These are phyloP conservation scores for Neoboletus magnificus DNA, from an alignment of 768 basidiomycete genomes.

Conservation along the genomic window DNA sequence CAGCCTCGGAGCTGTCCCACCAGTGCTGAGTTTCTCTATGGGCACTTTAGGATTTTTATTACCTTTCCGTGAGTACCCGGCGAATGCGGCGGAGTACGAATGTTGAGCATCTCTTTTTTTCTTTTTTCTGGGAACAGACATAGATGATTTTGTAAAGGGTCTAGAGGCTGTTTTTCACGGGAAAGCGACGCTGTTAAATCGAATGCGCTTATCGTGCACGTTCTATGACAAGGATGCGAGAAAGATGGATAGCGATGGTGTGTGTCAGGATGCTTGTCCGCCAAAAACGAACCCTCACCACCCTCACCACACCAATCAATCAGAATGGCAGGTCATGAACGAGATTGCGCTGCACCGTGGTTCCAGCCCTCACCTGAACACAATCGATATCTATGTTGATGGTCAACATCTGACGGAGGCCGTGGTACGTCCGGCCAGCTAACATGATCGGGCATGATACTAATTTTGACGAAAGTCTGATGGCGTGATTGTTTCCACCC, in stretches of 20 bases:
- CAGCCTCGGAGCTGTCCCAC: constrained; percentile 86
- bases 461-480: constrained; percentile 60
- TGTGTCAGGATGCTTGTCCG: constrained; percentile 4
- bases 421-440: constrained; percentile 57
- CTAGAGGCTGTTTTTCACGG: constrained; percentile 76
- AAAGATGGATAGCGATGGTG: constrained; percentile 64
- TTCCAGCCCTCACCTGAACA: constrained; percentile 85
- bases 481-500: constrained; percentile 91
- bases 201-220: constrained; percentile 87
- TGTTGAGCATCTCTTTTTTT: constrained; percentile 3
- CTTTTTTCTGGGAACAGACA: constrained; percentile 57
- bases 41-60: constrained; percentile 91
- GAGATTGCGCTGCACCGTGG: constrained; percentile 93
- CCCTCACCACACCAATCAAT: not conserved
- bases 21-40: constrained; percentile 63
- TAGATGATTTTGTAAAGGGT: constrained; percentile 81
- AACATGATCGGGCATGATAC: constrained; percentile 7
- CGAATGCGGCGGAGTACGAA: not conserved
- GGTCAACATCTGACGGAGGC: constrained; percentile 95
- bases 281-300: not conserved
- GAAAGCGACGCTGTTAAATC: constrained; percentile 75
- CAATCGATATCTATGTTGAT: constrained; percentile 91
- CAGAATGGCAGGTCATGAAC: constrained; percentile 97
- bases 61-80: constrained; percentile 74
- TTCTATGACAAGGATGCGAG: constrained; percentile 61